Conservation (phyloP, 2,329 filamentous ascomycete genomes). For the Myriosclerotinia scirpicola region DNA sequence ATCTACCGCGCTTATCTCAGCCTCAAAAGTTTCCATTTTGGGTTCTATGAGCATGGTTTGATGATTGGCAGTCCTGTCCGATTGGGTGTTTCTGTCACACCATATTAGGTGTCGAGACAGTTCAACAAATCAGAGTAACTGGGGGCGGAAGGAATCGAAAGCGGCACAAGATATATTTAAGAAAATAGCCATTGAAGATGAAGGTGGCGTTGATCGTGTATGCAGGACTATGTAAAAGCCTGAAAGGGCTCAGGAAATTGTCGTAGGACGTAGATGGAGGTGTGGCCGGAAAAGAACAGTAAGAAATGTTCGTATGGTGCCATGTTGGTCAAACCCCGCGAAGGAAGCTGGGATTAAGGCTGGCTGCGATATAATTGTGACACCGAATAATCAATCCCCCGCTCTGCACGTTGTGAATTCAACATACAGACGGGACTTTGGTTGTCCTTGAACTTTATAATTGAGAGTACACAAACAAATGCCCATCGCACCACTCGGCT, state of each 20-base stretch:
- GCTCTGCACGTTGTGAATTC: not conserved
- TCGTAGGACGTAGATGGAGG: conserved; percentile 19
- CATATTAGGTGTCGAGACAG: not conserved
- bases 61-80: not conserved
- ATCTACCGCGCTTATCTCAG: conserved; percentile 23
- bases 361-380: conserved; percentile 1
- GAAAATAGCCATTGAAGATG: conserved; percentile 11
- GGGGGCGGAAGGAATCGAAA: conserved; percentile 16
- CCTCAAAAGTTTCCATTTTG: conserved; percentile 25
- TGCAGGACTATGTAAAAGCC: conserved; percentile 13
- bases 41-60: conserved; percentile 9
- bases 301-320: not conserved
- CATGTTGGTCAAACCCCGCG: not conserved
- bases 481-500: conserved; percentile 6
- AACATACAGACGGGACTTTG: not conserved
- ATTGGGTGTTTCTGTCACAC: conserved; percentile 2
- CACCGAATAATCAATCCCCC: not conserved
- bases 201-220: conserved; percentile 18
- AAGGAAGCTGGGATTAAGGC: conserved; percentile 11
- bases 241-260: not conserved
- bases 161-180: conserved; percentile 2
- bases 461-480: not conserved
- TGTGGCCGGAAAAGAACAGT: conserved; percentile 11
- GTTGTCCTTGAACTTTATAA: not conserved
- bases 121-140: conserved; percentile 12